Evolutionary conservation across 352 stramenopile species (phyloP).

Genomic region (Globisporangium rhizosaccharum): DNA sequence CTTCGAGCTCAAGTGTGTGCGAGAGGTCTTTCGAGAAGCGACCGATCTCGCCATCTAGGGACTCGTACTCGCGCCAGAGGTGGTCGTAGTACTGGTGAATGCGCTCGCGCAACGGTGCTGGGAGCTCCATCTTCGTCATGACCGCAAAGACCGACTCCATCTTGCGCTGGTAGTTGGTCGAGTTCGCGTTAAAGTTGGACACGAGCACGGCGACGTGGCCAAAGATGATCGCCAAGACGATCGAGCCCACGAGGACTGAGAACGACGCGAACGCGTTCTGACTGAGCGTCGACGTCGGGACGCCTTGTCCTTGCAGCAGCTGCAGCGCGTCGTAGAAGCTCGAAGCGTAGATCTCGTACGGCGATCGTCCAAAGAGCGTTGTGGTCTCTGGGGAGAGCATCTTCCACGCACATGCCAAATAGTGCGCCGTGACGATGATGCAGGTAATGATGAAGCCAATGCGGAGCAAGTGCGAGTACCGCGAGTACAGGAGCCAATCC

Average conservation of each 20-base stretch:
- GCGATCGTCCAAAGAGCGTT: conserved; percentile 4
- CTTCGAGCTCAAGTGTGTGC: conserved; percentile 57
- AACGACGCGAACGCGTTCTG: no score
- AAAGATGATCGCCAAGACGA: no score
- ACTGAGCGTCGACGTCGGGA: no score
- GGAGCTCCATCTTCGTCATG: conserved; percentile 53
- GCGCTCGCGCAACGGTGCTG: conserved; percentile 35
- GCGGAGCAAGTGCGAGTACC: conserved; percentile 26
- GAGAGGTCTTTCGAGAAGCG: conserved; percentile 49
- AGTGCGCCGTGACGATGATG: conserved; percentile 40
- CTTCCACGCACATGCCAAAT: conserved; percentile 50
- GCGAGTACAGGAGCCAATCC: conserved; percentile 29
- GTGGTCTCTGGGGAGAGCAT: conserved; percentile 13
- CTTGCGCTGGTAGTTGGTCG: no score
- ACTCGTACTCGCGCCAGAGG: conserved; percentile 62
- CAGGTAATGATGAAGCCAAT: conserved; percentile 29
- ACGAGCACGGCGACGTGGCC: no score
- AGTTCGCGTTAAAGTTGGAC: no score
- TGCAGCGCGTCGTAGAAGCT: conserved; percentile 44
- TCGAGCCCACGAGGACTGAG: no score
- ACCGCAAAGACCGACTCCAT: conserved; percentile 55
- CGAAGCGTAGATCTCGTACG: conserved; percentile 18
- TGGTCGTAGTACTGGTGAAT: conserved; percentile 74
- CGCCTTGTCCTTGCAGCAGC: no score
- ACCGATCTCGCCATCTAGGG: conserved; percentile 42